A percentile compares a stretch with the other conserved stretches of the same genome.
Evolutionary conservation across 2,329 filamentous ascomycete species (phyloP).

Genomic region (Venturiaceae sp.): DNA sequence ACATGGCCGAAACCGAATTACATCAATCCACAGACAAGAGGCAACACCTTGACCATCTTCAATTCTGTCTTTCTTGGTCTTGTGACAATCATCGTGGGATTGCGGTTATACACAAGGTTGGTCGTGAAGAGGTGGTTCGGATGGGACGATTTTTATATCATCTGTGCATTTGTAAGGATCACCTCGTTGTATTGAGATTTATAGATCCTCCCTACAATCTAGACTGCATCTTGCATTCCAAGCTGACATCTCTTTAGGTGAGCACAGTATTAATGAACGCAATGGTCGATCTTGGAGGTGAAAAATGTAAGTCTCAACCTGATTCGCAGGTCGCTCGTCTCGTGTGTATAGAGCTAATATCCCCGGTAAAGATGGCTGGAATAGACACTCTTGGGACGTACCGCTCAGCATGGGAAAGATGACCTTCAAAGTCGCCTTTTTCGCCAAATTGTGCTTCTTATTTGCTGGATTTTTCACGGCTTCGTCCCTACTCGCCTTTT

Average conservation of each 20-base stretch:
- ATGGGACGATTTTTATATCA: conserved; percentile 9
- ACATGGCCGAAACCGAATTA: conserved; percentile 9
- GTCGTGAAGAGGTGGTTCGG: conserved; percentile 7
- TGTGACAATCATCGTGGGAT: neutral
- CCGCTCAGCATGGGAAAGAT: conserved; percentile 1
- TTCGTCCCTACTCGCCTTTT: conserved; percentile 2
- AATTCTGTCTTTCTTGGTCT: conserved; percentile 7
- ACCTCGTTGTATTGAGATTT: neutral
- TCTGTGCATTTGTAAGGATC: conserved; percentile 5
- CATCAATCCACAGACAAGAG: conserved; percentile 6
- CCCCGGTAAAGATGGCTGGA: too few species aligned
- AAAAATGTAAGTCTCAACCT: neutral
- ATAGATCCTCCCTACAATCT: neutral
- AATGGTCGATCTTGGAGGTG: neutral
- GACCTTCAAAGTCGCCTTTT: conserved; percentile 1
- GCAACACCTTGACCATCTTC: conserved; percentile 5
- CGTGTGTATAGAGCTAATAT: neutral
- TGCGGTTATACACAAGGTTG: conserved; percentile 6
- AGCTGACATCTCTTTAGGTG: neutral
- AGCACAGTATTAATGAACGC: neutral
- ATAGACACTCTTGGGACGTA: conserved; percentile 5
- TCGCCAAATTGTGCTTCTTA: conserved; percentile 2
- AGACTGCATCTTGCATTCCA: neutral
- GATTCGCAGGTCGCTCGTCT: neutral
- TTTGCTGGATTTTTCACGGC: conserved; percentile 1